Evolutionary conservation across 75 land plant genomes (phyloP).

Genomic region (Chamaecyparis obtusa): DNA sequence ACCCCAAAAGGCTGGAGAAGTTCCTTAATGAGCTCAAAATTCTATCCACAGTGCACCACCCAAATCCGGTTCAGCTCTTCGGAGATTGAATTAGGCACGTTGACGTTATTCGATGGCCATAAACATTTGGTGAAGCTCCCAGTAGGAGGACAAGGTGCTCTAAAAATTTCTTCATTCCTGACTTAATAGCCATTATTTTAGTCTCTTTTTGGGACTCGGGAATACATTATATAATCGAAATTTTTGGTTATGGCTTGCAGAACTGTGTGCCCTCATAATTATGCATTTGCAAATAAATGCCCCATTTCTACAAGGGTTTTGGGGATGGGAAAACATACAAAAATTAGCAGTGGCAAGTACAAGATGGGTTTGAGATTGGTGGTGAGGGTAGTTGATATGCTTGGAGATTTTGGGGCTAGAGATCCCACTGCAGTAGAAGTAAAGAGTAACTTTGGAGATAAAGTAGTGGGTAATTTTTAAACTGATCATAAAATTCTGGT

Average conservation of each 20-base stretch:
- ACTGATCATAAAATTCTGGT: slow-evolving; percentile 81
- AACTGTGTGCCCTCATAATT: background rate
- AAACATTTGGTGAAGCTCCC: background rate
- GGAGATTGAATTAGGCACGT: no score
- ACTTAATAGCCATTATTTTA: no score
- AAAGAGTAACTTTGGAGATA: slow-evolving; percentile 81
- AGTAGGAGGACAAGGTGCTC: background rate
- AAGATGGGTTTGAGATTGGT: slow-evolving; percentile 5
- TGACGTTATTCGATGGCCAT: background rate
- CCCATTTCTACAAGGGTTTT: background rate
- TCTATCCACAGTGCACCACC: slow-evolving; percentile 4
- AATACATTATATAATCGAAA: no score
- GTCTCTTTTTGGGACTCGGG: background rate
- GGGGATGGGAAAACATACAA: background rate
- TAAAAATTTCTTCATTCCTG: background rate
- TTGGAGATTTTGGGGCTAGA: slow-evolving; percentile 80
- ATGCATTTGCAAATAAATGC: background rate
- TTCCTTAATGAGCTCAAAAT: slow-evolving; percentile 20
- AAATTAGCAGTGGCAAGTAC: background rate
- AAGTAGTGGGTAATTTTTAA: slow-evolving; percentile 50
- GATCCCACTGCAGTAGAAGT: slow-evolving; percentile 82
- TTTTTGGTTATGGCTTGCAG: background rate
- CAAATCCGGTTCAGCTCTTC: slow-evolving; percentile 17
- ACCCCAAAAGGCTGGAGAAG: slow-evolving; percentile 7
- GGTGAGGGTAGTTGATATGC: slow-evolving; percentile 16